Evolutionary conservation across 352 stramenopile species (phyloP), one percentile per base, ranked within the genome.

Genomic region (Phytophthora idaei): DNA sequence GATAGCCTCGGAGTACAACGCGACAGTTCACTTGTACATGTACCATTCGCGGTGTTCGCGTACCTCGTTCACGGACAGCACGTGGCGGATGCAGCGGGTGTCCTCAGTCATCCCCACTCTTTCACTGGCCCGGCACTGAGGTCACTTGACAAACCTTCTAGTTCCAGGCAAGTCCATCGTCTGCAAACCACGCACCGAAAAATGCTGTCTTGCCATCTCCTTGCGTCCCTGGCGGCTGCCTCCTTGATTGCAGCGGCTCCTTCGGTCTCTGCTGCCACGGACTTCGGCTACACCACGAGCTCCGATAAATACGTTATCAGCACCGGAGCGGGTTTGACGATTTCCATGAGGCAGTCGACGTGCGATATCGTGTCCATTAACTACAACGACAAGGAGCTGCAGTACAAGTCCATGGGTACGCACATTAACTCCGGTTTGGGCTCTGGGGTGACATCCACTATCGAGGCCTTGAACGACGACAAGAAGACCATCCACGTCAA

Each of bases 371-470:
- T 61, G 0, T 79, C 71, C 4, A 72, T 82, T 50, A 67, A 73
- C 42, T 79, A 79, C 71, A 77, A 82, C 9, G 48, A 21, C 9
- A 63, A 76, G 27, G 76, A 80, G 39, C 51, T 83, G 42, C 76
- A 83, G 66, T 83, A 80, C 69, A 74, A 70, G 27, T 76, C 72
- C 34, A 81, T 64, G 61, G 61, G 37, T 28, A 81, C 76, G 12
- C 76, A 83, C 49, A 44, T 83, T 10, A 81, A 83, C 58, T 83
- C 76, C 2, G 76, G 76, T 2, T 61, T 87, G 1, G 73, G 76
- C 31, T 42, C 55, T 4, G 63, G 73, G 17, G 53, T 17, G 10
- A 56, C 62, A 5, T 80, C 75, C 25, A 63, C 50, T 0, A 83
- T 87, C 60, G 14, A 63, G 47, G 55, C 50, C n/a, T 56, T 82